phyloP scores from a whole-genome alignment of 192 early-diverging fungal genomes.

The Coemansia sp. region DNA sequence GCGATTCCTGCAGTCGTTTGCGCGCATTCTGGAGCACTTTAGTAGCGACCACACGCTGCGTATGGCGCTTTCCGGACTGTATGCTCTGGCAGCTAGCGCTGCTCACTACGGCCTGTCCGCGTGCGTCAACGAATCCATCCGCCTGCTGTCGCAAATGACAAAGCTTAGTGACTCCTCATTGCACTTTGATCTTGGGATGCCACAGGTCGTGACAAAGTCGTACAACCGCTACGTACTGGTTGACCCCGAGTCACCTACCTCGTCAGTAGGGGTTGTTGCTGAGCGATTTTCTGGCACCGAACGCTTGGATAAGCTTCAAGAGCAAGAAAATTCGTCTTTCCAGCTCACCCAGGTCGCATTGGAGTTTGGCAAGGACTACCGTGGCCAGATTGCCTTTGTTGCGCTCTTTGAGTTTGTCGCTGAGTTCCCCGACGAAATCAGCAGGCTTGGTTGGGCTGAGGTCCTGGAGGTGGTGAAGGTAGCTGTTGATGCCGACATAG shows the following conservation, averaged over 20 bases:
- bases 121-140: conserved; percentile 79
- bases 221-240: conserved; percentile 33
- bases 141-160: conserved; percentile 71
- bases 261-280: conserved; percentile 30
- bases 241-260: conserved; percentile 36
- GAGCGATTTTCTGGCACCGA: conserved; percentile 30
- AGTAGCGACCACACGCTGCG: conserved; percentile 26
- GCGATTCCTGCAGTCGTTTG: conserved; percentile 63
- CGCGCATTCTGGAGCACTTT: conserved; percentile 21
- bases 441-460: conserved; percentile 57
- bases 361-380: conserved; percentile 86
- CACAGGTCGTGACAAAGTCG: conserved; percentile 29
- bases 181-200: conserved; percentile 20
- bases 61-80: conserved; percentile 26
- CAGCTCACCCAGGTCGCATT: conserved; percentile 66
- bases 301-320: conserved; percentile 34
- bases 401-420: conserved; percentile 69
- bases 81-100: conserved; percentile 40
- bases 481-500: conserved; percentile 33
- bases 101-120: conserved; percentile 69
- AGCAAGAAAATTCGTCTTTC: conserved; percentile 27
- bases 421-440: conserved; percentile 65
- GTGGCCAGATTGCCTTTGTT: conserved; percentile 87
- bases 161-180: conserved; percentile 53
- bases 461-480: conserved; percentile 71